Base-by-base conservation (phyloP, 2,329 filamentous ascomycete genomes). In the Cercospora zeina region DNA sequence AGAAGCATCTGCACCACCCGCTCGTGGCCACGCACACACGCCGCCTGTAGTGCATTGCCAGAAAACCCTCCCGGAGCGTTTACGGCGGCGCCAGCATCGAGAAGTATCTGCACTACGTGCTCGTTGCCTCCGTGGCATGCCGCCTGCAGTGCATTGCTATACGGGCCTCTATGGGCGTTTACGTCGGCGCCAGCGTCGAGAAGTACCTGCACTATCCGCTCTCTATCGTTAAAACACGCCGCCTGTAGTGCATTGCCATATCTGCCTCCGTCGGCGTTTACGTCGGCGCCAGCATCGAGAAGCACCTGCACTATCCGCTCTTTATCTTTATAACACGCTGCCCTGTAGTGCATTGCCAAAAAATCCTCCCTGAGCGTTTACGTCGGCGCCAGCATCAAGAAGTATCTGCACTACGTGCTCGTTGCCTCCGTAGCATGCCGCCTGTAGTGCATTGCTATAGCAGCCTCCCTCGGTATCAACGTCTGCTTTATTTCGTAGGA, bases 281-380 rank as follows among this genome's bases (percentile, higher is more conserved):
- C 65, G 36, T 69, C 45, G 14, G 62, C 64, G 11, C 66, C 66
- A 3, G 42, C 30, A 11, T 64, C 62, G 13, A 68, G 34, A 10
- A 69, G 54, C 7, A 67, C 27, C 42, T 62, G 37, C 31, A 34
- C 31, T 10, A 34, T 8, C 30, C 30, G 30, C 30, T 31, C 30
- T 4, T 34, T 10, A 21, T 56, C 57, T 42, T 53, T 53, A 5
- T 13, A 16, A n/a, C 55, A 57, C 54, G 59, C 55, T 27, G 66
- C 63, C 4, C 64, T 53, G 58, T 10, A 71, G 59, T 45, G 67
- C 64, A 34, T 19, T 65, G 36, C 58, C 66, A 14, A 61, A 34
- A n/a, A 7, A 4, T 2, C 62, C 42, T 67, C 65, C 37, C 64
- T 64, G 36, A 64, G 65, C 62, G 47, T 71, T 62, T 27, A 70